phyloP scores from a whole-genome alignment of 2,329 filamentous ascomycete genomes.

The Colletotrichum sublineola region DNA sequence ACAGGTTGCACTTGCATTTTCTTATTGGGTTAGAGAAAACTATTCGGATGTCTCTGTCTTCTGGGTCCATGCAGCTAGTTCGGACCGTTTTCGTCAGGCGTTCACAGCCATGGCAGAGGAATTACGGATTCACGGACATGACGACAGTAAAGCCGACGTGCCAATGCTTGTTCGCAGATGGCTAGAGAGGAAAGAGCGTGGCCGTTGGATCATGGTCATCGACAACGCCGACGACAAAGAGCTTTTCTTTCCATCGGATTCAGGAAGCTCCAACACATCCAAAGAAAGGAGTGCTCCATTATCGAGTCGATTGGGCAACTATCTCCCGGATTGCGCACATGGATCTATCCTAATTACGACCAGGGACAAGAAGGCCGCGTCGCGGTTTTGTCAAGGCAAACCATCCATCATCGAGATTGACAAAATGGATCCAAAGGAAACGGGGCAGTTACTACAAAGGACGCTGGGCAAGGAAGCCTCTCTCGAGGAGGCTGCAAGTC shows the following conservation, averaged over 20 bases:
- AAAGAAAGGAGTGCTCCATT: too few relatives aligned
- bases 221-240: slow-evolving; percentile 26
- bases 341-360: slow-evolving; percentile 48
- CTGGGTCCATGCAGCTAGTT: slow-evolving; percentile 52
- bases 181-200: slow-evolving; percentile 28
- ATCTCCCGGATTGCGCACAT: slow-evolving; percentile 49
- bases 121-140: neutral
- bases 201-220: slow-evolving; percentile 43
- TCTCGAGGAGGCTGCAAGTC: neutral
- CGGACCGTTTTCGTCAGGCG: slow-evolving; percentile 46
- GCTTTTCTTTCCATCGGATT: slow-evolving; percentile 11
- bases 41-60: slow-evolving; percentile 47
- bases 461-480: neutral
- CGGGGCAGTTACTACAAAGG: neutral
- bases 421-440: neutral
- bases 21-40: slow-evolving; percentile 44
- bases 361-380: neutral
- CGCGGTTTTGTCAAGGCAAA: neutral
- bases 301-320: neutral
- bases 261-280: too few relatives aligned
- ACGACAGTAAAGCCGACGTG: neutral
- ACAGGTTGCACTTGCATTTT: slow-evolving; percentile 50
- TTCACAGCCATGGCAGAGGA: neutral
- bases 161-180: neutral
- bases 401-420: neutral